Conservation (phyloP, 345 rosid species). For the Schrenkiella parvula region DNA sequence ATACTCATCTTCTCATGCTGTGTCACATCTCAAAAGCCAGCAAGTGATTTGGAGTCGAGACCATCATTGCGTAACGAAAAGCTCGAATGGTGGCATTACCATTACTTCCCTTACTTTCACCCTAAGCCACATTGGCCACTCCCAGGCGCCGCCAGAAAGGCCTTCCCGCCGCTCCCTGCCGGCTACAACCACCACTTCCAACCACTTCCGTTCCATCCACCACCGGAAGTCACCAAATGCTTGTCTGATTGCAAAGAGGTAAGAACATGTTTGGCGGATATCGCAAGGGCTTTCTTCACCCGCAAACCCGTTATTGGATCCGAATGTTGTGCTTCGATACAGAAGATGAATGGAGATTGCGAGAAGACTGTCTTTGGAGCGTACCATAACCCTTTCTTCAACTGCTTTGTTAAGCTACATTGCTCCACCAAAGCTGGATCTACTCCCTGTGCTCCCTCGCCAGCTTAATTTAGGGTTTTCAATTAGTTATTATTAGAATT, state of each 20-base stretch:
- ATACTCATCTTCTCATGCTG: slow-evolving; percentile 8
- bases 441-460: slow-evolving; percentile 23
- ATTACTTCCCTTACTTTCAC: slow-evolving; percentile 4
- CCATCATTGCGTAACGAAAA: slow-evolving; percentile 1
- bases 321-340: slow-evolving; percentile 22
- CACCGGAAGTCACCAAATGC: slow-evolving; percentile 25
- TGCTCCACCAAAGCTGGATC: slow-evolving; percentile 21
- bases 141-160: slow-evolving; percentile 21
- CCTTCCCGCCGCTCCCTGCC: slow-evolving; percentile 21
- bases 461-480: slow-evolving; percentile 7
- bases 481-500: not conserved
- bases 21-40: slow-evolving; percentile 6
- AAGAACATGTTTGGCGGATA: slow-evolving; percentile 15
- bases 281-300: slow-evolving; percentile 20
- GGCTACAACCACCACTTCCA: slow-evolving; percentile 14
- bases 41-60: not conserved
- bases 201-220: slow-evolving; percentile 24
- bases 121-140: slow-evolving; percentile 25
- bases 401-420: slow-evolving; percentile 15
- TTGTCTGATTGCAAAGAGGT: slow-evolving; percentile 32
- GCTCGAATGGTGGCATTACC: slow-evolving; percentile 25
- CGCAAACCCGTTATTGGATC: slow-evolving; percentile 4
- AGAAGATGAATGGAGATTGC: slow-evolving; percentile 24
- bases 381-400: slow-evolving; percentile 25
- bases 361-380: slow-evolving; percentile 32